Evolutionary conservation across 2,329 filamentous ascomycete genomes (phyloP).

Genomic region (Thielaviopsis musarum): DNA sequence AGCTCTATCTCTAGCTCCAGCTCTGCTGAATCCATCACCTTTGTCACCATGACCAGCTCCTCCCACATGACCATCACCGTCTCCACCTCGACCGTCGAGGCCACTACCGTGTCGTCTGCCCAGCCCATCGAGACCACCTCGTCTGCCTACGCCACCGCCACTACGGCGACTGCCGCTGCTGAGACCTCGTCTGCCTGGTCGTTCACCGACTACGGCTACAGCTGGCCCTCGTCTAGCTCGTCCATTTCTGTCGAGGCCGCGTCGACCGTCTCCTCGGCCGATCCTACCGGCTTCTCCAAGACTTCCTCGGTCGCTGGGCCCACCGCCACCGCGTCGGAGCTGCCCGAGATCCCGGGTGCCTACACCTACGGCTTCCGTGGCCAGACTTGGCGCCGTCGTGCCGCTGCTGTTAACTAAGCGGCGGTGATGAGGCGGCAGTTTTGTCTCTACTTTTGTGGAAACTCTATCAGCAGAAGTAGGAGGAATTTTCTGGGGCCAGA

Average conservation of each 20-base stretch:
- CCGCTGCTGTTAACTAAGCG: conserved; percentile 3
- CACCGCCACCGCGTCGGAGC: neutral
- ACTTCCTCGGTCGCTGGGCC: neutral
- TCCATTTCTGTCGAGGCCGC: neutral
- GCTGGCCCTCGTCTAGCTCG: neutral
- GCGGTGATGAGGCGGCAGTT: neutral
- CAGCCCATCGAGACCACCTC: neutral
- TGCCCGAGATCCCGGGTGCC: conserved; percentile 7
- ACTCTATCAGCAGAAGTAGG: neutral
- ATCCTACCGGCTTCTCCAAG: conserved; percentile 1
- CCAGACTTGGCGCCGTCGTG: conserved; percentile 6
- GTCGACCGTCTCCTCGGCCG: conserved; percentile 5
- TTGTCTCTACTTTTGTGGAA: neutral
- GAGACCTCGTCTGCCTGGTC: neutral
- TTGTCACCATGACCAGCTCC: conserved; percentile 8
- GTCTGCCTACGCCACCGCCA: neutral
- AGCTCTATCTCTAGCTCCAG: no score
- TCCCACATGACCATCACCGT: conserved; percentile 8
- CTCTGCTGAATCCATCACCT: conserved; percentile 4
- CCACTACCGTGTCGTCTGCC: neutral
- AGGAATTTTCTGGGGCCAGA: neutral
- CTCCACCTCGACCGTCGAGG: neutral
- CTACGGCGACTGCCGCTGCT: neutral
- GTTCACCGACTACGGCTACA: neutral
- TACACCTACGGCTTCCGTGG: conserved; percentile 10